These are phyloP conservation scores for Hysterangium stoloniferum DNA, from an alignment of 768 basidiomycete species.

Conservation along the genomic window DNA sequence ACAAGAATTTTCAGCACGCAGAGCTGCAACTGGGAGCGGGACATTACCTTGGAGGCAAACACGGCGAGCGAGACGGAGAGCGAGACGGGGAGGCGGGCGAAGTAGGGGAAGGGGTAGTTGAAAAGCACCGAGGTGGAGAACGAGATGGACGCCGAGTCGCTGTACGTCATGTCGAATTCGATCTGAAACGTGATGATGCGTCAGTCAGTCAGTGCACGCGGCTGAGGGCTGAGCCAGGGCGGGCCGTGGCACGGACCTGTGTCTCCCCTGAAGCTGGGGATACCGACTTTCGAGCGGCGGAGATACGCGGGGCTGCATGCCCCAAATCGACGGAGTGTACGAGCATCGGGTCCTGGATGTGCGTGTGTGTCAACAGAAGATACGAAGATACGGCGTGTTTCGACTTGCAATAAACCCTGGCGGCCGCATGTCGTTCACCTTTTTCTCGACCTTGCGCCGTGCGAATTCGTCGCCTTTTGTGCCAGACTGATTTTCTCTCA, in stretches of 20 bases:
- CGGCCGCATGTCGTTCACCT: constrained; percentile 72
- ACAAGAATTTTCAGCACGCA: too few species aligned
- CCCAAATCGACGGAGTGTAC: constrained; percentile 84
- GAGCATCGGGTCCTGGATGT: constrained; percentile 67
- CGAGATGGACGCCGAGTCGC: constrained; percentile 76
- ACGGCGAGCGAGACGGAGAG: constrained; percentile 70
- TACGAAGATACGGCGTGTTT: not conserved
- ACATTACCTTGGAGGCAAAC: constrained; percentile 33
- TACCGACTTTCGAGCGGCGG: constrained; percentile 50
- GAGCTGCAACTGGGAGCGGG: constrained; percentile 3
- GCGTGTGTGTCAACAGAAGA: constrained; percentile 1
- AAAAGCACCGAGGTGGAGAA: constrained; percentile 76
- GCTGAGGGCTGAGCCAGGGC: not conserved
- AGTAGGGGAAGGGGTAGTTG: constrained; percentile 78
- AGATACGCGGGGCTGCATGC: constrained; percentile 67
- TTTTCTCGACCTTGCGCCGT: constrained; percentile 69
- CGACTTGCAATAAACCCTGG: constrained; percentile 53
- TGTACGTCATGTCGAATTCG: constrained; percentile 78
- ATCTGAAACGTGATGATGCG: constrained; percentile 38
- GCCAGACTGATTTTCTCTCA: constrained; percentile 63
- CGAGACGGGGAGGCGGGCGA: constrained; percentile 76
- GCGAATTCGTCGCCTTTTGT: constrained; percentile 78
- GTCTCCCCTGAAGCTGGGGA: not conserved
- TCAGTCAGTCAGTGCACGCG: not conserved
- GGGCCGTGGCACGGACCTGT: constrained; percentile 13